These are phyloP conservation scores for Pseudogymnoascus verrucosus DNA, from an alignment of 2,329 filamentous ascomycete genomes.

Conservation along the genomic window DNA sequence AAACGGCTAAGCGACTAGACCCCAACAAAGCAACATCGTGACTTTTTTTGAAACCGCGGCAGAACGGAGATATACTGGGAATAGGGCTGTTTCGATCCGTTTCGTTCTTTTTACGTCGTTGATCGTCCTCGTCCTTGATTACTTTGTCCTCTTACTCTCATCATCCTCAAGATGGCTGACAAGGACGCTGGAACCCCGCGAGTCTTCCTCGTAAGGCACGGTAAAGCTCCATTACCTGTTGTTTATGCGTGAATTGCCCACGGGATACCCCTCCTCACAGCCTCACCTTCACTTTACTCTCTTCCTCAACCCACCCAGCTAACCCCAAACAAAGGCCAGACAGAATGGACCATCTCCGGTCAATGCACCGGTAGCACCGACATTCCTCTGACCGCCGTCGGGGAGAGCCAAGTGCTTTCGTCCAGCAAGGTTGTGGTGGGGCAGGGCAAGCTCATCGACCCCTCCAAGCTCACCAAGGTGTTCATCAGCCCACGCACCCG, in stretches of 20 bases:
- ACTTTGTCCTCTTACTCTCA: background rate
- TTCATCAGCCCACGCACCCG: slow-evolving; percentile 83
- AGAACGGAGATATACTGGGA: background rate
- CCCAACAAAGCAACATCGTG: background rate
- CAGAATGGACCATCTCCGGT: slow-evolving; percentile 86
- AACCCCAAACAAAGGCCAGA: slow-evolving; percentile 44
- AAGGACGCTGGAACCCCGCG: slow-evolving; percentile 45
- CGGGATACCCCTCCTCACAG: background rate
- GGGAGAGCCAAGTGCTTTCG: slow-evolving; percentile 65
- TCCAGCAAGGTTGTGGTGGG: slow-evolving; percentile 82
- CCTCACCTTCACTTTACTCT: background rate
- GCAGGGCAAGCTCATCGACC: slow-evolving; percentile 74
- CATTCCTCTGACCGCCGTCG: slow-evolving; percentile 73
- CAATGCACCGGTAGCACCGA: slow-evolving; percentile 81
- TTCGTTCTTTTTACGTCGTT: background rate
- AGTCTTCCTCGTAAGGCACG: slow-evolving; percentile 78
- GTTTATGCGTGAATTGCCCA: background rate
- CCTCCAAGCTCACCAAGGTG: slow-evolving; percentile 38
- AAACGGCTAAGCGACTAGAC: background rate
- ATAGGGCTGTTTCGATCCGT: background rate
- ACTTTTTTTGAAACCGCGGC: background rate
- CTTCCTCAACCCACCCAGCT: background rate
- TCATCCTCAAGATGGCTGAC: background rate
- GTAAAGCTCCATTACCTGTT: slow-evolving; percentile 29
- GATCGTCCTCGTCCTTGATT: background rate